Evolutionary conservation across 2,329 filamentous ascomycete genomes (phyloP), one percentile per base, ranked within the genome.

Genomic region (Xylariaceae sp.): DNA sequence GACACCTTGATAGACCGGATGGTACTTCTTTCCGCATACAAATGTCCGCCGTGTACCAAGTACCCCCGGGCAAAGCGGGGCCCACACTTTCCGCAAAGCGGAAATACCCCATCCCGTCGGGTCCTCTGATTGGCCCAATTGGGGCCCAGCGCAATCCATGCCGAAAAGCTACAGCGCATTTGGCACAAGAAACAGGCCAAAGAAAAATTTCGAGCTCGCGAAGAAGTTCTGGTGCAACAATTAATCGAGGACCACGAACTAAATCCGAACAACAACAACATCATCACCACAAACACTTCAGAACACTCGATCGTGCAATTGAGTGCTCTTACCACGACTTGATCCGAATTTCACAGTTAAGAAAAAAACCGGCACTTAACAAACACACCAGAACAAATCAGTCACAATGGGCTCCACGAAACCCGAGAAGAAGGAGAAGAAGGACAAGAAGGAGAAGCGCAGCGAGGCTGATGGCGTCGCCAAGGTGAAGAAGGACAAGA

Each of bases 401-500:
- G 57, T 18, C 18, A 68, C 52, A 61, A 73, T 73, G 71, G 71
- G 69, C 45, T 55, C 71, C 63, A 70, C 70, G 34, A 73, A 73
- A 61, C 71, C 70, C 9, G 72, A 48, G 73, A 74, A 75, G 72
- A 66, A 71, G 59, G 78, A 80, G 60, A 83, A 82, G 76, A 83
- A 83, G 75, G 80, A 83, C 56, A 83, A 84, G 78, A 83, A 78
- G 71, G 76, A 77, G 47, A 78, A 82, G 79, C 77, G 78, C 70
- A 80, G 77, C 73, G 81, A 83, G 61, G 77, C 76, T 57, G 76
- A 79, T 58, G 81, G 81, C 68, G 75, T 84, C 59, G 72, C 73
- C 69, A 84, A 85, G 74, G 67, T 82, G 75, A 82, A 85, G 58
- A 83, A 83, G 75, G 82, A 84, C 39, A 88, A 89, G 80, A 88